Base-by-base conservation (phyloP, 305 asterid genomes). In the Monarda citriodora region DNA sequence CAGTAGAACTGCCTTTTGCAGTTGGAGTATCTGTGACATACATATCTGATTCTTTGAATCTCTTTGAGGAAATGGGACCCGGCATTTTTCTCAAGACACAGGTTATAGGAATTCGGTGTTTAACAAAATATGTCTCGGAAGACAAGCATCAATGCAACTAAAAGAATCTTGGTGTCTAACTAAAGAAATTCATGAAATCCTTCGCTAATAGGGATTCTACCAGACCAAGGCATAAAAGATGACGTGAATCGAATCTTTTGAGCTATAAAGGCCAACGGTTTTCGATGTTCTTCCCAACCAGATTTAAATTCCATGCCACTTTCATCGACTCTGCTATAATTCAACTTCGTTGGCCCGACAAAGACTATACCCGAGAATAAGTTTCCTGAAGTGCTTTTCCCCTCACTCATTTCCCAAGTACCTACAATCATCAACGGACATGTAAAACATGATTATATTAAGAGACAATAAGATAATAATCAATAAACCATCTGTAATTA, bases 251-350 rank as follows among this genome's bases (percentile, higher is more conserved):
- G 78, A 57, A 81, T 79, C 25, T 63, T 74, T 77, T 78, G 83
- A 64, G 83, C 76, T 47, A 82, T 69, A 67, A 79, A 79, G 69
- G 82, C 77, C 52, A 73, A 79, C 12, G 76, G 73, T 53, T 67
- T 75, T 50, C 83, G 70, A 64, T 79, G 82, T 57, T 72, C 76
- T 47, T 66, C 69, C 91, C 84, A 82, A 68, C 77, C 67, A 37
- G 77, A 84, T 70, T 78, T 82, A 65, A 77, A 69, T 75, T 85
- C 96, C 96, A 83, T 90, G 58, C 79, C 92, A 75, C 73, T 71
- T 56, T 42, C 72, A 63, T 58, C 51, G 62, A 44, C 72, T 65
- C 74, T 69, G 23, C 56, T 64, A 63, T 22, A 61, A 42, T 60
- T 69, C 56, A 56, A 69, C 56, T 78, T 74, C 65, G 52, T 53